These are phyloP conservation scores for Pichia sp. DNA, from an alignment of 1,139 yeast genomes.

Conservation along the genomic window DNA sequence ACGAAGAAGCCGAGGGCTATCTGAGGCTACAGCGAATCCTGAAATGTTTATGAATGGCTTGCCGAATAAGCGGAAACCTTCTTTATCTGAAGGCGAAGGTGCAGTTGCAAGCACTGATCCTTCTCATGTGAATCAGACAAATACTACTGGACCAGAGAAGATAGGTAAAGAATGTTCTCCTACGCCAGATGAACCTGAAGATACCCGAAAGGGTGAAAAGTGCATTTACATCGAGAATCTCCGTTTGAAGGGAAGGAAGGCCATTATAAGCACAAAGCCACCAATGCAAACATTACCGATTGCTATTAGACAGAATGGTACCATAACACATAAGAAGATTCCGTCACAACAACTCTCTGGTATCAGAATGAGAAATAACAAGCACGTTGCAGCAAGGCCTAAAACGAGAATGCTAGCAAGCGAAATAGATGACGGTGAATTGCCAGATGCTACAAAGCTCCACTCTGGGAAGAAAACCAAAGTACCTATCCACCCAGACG, in stretches of 20 bases:
- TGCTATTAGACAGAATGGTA: constrained; percentile 14
- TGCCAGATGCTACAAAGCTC: constrained; percentile 27
- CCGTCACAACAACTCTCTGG: constrained; percentile 19
- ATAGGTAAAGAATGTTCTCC: no score
- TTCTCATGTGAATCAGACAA: no score
- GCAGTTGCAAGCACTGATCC: no score
- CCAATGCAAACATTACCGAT: constrained; percentile 12
- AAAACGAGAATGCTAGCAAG: constrained; percentile 70
- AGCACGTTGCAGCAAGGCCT: constrained; percentile 55
- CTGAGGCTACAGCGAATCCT: constrained; percentile 26
- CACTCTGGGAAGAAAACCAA: constrained; percentile 23
- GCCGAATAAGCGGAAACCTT: background rate
- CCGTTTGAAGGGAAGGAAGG: constrained; percentile 7
- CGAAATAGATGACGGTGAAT: constrained; percentile 65
- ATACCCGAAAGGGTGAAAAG: constrained; percentile 11
- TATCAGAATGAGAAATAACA: constrained; percentile 2
- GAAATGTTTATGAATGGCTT: constrained; percentile 33
- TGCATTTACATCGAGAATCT: constrained; percentile 15
- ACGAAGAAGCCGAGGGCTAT: constrained; percentile 29
- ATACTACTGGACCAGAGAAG: no score
- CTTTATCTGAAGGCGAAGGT: no score
- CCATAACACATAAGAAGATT: constrained; percentile 19
- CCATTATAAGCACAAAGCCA: constrained; percentile 6
- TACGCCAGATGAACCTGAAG: no score
- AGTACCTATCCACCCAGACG: constrained; percentile 26